Evolutionary conservation across 108 stramenopile species (phyloP).

Genomic region (Pseudonitzschia multiseries): DNA sequence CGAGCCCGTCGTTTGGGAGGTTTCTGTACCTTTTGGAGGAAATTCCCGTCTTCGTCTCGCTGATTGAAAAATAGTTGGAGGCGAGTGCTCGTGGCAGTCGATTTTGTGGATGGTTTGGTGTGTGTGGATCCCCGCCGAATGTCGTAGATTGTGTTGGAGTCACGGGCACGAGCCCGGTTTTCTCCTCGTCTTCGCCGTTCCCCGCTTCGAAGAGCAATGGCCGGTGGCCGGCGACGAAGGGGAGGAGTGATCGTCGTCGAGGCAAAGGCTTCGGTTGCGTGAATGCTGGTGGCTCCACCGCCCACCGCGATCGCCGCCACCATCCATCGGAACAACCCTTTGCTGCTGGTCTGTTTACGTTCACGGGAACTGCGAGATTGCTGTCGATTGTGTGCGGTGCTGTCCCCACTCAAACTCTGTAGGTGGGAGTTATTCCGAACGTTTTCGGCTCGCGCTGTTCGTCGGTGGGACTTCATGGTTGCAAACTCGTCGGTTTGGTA

Average conservation of each 20-base stretch:
- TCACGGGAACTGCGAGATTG: not conserved
- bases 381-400: not conserved
- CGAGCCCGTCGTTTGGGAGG: not conserved
- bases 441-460: too few species aligned
- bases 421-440: too few species aligned
- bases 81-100: not conserved
- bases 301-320: not conserved
- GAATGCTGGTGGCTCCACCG: not conserved
- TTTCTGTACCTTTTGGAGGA: not conserved
- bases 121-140: not conserved
- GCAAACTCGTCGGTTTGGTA: too few species aligned
- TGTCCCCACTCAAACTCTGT: too few species aligned
- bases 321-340: not conserved
- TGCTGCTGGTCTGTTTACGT: not conserved
- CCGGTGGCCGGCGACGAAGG: not conserved
- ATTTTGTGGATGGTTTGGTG: not conserved
- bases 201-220: not conserved
- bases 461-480: too few species aligned
- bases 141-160: not conserved
- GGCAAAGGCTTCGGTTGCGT: not conserved
- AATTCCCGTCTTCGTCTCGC: slow-evolving; percentile 5
- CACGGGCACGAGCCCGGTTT: not conserved
- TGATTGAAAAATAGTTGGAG: slow-evolving; percentile 5
- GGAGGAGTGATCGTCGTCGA: too few species aligned
- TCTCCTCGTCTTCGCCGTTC: too few species aligned